Conservation (phyloP, 257 asterid species). For the Capsicum pubescens region DNA sequence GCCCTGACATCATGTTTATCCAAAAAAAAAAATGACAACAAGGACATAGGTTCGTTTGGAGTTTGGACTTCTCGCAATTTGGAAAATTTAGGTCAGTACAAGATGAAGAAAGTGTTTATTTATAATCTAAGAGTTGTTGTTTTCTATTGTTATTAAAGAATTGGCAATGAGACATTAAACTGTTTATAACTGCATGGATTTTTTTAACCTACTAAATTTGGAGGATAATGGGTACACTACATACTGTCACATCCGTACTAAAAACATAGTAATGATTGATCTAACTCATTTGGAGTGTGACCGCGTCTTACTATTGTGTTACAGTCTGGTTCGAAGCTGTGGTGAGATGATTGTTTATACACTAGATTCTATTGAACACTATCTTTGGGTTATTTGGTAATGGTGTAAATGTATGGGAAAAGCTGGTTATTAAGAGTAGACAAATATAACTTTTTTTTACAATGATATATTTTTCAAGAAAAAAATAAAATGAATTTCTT, state of each 20-base stretch:
- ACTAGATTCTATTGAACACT: not conserved
- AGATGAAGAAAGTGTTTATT: not conserved
- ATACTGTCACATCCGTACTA: not conserved
- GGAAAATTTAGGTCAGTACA: not conserved
- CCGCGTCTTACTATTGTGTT: not conserved
- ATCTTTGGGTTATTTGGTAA: not conserved
- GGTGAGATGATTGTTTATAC: slow-evolving; percentile 13
- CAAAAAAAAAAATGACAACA: not conserved
- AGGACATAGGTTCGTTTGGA: not conserved
- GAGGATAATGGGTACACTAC: not conserved
- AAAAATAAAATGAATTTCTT: not conserved
- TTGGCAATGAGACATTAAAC: not conserved
- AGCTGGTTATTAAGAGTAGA: slow-evolving; percentile 16
- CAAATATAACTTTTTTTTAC: not conserved
- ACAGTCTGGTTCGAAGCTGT: not conserved
- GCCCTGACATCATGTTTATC: not conserved
- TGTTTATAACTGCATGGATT: not conserved
- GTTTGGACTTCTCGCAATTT: not conserved
- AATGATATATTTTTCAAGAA: not conserved
- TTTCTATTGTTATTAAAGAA: not conserved
- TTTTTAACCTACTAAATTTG: slow-evolving; percentile 16
- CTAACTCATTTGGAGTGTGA: not conserved
- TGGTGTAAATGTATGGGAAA: slow-evolving; percentile 6
- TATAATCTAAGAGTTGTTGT: not conserved
- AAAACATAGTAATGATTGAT: not conserved